Percentiles rank a stretch among this genome's conserved stretches.
These are phyloP conservation scores for Porodaedalea pini DNA, from an alignment of 1,284 basidiomycete species.

Conservation along the genomic window DNA sequence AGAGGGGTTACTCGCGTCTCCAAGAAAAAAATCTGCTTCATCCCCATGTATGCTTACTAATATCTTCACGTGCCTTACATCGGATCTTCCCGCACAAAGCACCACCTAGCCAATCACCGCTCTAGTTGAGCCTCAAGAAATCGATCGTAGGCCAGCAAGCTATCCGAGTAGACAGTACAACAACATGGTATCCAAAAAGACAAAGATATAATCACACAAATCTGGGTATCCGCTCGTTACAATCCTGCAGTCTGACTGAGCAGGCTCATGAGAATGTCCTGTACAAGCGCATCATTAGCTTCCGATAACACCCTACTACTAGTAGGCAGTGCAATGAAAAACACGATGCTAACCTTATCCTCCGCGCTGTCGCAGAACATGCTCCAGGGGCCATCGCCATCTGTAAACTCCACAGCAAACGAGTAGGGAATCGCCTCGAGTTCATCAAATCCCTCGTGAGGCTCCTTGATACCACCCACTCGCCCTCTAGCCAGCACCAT, in stretches of 20 bases:
- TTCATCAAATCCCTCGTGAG: conserved; percentile 71
- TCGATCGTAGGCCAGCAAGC: not conserved
- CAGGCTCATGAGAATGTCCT: conserved; percentile 24
- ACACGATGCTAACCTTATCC: conserved; percentile 51
- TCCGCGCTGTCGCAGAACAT: conserved; percentile 64
- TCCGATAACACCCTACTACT: not conserved
- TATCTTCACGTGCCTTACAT: not conserved
- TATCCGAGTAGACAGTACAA: not conserved
- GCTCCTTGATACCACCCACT: conserved; percentile 53
- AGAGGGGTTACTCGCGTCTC: conserved; percentile 8
- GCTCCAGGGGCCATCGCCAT: conserved; percentile 48
- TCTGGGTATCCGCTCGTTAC: conserved; percentile 4
- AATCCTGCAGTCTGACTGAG: conserved; percentile 21
- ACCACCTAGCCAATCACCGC: conserved; percentile 1
- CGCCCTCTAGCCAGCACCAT: conserved; percentile 42
- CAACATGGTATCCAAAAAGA: conserved; percentile 4
- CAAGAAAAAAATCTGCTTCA: conserved; percentile 2
- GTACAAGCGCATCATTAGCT: conserved; percentile 9
- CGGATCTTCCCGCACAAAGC: not conserved
- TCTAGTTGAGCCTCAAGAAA: not conserved
- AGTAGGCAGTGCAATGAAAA: not conserved
- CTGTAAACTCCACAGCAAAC: conserved; percentile 61
- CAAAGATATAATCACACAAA: not conserved
- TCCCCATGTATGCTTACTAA: not conserved
- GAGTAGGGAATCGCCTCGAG: conserved; percentile 66